Base-by-base conservation (phyloP, 495 filamentous ascomycete species). In the Bombardia bombarda region DNA sequence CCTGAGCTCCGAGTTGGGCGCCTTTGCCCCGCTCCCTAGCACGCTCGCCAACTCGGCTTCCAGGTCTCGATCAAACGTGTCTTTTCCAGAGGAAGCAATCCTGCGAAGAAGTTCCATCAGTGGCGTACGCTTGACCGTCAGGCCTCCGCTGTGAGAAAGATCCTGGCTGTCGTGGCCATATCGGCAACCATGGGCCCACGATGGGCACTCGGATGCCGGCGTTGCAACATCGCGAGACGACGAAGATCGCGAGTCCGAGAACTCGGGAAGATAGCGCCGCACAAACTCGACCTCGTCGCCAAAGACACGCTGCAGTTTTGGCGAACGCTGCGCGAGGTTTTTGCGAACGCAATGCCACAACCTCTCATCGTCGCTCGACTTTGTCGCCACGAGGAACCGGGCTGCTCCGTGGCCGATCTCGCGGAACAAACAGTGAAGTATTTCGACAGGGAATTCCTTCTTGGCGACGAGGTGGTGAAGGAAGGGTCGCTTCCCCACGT, bases 221-320 rank as follows among this genome's bases (percentile, higher is more conserved):
- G 56, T 59, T 10, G 49, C 49, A 3, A 44, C 48, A 35, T 56
- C 53, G 8, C 53, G 42, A n/a, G n/a, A n/a, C 3, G 56, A 57
- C 0, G 58, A 61, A 13, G 53, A 49, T 4, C 47, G 43, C n/a
- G 53, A 52, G 5, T 58, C 49, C 30, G 46, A 42, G 30, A 61
- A 61, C 24, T 61, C 58, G 40, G 58, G 58, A 12, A 61, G 53
- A 25, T 61, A 61, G 17, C 58, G 56, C 8, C 58, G 53, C 47
- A 57, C 50, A 22, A 61, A 59, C 49, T 61, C 58, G 20, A 37
- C 37, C 35, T 61, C 58, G 45, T 61, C 58, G 38, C 58, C 58
- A 24, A 61, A 61, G 20, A 61, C 53, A 36, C 58, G 53, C 39
- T 55, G 53, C n/a, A 61, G 53, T 38, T 61, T 61, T 1, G 50